Evolutionary conservation across 768 basidiomycete genomes (phyloP), one percentile per base, ranked within the genome.

Genomic region (Sutorius australiensis): DNA sequence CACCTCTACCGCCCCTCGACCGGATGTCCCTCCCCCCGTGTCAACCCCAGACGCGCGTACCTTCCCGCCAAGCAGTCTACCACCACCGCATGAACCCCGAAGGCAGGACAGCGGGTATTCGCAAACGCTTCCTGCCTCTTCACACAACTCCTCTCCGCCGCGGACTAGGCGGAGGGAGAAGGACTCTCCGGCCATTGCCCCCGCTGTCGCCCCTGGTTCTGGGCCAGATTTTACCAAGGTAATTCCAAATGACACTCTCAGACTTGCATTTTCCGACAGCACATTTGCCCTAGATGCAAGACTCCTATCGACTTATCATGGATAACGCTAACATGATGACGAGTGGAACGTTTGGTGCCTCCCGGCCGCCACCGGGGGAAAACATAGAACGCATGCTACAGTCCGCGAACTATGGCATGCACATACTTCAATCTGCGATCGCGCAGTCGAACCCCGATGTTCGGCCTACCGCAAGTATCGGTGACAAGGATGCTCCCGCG

Each of bases 171-270:
- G 67, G 53, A 69, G 61, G 42, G 73, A 72, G 51, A 71, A 74
- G 51, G 71, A 72, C 53, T 64, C 66, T 5, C 59, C 69, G 38
- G 56, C 63, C 54, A 51, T 66, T 53, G 55, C 57, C 45, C 45
- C 65, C 57, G 55, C 61, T 62, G 55, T 62, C 24, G 50, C 64
- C 45, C 46, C 66, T 16, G 58, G 62, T 51, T 58, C 69, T 42
- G 60, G 67, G 10, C 60, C 78, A 16, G 77, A 78, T 59, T 78
- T 76, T 57, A 48, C 56, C 37, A 78, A 77, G 73, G 77, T 73
- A 59, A 58, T 60, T 48, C 38, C 33, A 40, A 41, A 31, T 11
- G 11, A 47, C 21, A 6, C 33, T 49, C 38, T 53, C 28, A 38
- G 33, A 39, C 48, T 32, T 56, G 47, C 44, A 27, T 53, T 59